Evolutionary conservation across 495 filamentous ascomycete genomes (phyloP).

Genomic region (Lepraria neglecta): DNA sequence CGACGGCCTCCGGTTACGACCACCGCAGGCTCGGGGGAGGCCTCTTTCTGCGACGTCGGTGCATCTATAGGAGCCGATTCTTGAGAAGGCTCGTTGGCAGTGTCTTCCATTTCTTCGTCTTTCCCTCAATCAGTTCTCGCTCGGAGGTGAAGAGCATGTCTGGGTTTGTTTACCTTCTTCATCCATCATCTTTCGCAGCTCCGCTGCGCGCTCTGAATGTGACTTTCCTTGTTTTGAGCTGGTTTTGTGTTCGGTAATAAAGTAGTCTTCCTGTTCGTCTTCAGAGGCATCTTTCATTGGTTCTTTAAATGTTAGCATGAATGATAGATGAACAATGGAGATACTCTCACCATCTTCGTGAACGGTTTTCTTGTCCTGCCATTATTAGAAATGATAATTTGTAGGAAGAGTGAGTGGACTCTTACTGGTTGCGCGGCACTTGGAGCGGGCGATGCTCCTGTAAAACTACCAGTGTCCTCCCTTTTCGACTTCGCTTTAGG

Average conservation of each 20-base stretch:
- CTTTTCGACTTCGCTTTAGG: slow-evolving; percentile 60
- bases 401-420: background rate
- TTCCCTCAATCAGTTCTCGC: slow-evolving; percentile 2
- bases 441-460: slow-evolving; percentile 31
- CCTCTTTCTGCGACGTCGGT: slow-evolving; percentile 42
- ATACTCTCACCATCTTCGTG: slow-evolving; percentile 49
- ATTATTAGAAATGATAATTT: slow-evolving; percentile 10
- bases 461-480: slow-evolving; percentile 37
- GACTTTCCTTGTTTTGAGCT: slow-evolving; percentile 42
- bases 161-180: slow-evolving; percentile 51
- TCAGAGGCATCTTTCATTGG: slow-evolving; percentile 60
- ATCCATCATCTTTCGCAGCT: slow-evolving; percentile 81
- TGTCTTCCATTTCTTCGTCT: slow-evolving; percentile 48
- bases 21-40: slow-evolving; percentile 38
- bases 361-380: slow-evolving; percentile 26
- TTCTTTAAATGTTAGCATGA: slow-evolving; percentile 26
- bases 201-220: slow-evolving; percentile 64
- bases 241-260: slow-evolving; percentile 40
- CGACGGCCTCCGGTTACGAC: slow-evolving; percentile 57
- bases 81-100: slow-evolving; percentile 34
- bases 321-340: slow-evolving; percentile 26
- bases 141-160: slow-evolving; percentile 8
- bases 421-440: slow-evolving; percentile 39
- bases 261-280: slow-evolving; percentile 64
- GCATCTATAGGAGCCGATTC: slow-evolving; percentile 40